phyloP scores from a whole-genome alignment of 202 grass and related monocot species.

The Eragrostis tef region DNA sequence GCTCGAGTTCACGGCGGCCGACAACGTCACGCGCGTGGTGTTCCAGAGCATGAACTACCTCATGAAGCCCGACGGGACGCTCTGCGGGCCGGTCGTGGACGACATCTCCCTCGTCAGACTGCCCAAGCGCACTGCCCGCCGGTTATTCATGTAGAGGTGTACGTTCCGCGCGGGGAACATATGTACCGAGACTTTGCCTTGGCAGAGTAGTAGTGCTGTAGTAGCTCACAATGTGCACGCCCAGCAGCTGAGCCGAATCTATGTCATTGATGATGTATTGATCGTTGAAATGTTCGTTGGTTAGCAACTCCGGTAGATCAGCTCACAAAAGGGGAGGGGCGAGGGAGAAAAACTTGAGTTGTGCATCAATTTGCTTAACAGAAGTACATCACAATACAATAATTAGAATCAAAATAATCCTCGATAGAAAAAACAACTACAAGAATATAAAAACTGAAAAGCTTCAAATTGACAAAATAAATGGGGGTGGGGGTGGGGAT shows the following conservation, averaged over 20 bases:
- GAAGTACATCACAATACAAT: too few species aligned
- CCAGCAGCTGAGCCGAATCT: not conserved
- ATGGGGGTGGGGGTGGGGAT: too few species aligned
- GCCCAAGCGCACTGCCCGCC: not conserved
- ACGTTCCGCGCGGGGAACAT: not conserved
- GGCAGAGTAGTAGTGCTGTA: not conserved
- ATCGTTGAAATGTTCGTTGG: not conserved
- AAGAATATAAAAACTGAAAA: too few species aligned
- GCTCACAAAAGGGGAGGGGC: not conserved
- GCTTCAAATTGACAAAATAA: too few species aligned
- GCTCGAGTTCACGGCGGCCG: conserved; percentile 62
- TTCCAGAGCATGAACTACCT: conserved; percentile 68
- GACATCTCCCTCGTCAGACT: conserved; percentile 56
- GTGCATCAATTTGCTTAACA: too few species aligned
- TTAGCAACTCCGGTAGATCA: not conserved
- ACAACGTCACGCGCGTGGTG: conserved; percentile 51
- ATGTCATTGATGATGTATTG: not conserved
- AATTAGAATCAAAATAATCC: too few species aligned
- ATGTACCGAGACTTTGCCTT: not conserved
- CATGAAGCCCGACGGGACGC: conserved; percentile 69
- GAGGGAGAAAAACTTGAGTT: too few species aligned
- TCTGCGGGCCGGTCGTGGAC: conserved; percentile 80
- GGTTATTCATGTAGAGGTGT: conserved; percentile 9
- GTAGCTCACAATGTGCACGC: not conserved
- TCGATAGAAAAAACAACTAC: too few species aligned